Evolutionary conservation across 768 basidiomycete genomes (phyloP).

Genomic region (Melanogaster broomeanus): DNA sequence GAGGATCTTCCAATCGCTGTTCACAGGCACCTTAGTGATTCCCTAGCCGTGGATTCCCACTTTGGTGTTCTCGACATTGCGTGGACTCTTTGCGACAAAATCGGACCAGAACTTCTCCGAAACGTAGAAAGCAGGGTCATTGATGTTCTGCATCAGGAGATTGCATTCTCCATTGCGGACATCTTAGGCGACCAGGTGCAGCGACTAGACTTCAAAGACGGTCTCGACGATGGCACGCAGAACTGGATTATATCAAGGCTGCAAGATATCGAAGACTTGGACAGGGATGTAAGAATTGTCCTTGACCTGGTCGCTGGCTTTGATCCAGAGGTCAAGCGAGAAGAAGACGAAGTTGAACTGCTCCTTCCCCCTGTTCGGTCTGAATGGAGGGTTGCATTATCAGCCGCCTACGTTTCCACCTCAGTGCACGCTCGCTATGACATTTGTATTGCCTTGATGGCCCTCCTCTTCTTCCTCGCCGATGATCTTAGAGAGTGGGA

Average conservation of each 20-base stretch:
- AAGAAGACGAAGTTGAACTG: constrained; percentile 68
- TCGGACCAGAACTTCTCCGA: constrained; percentile 59
- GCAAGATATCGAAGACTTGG: constrained; percentile 56
- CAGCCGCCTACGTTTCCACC: constrained; percentile 60
- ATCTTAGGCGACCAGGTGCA: constrained; percentile 68
- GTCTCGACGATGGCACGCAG: constrained; percentile 58
- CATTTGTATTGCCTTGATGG: constrained; percentile 63
- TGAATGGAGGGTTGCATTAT: constrained; percentile 62
- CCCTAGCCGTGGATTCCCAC: constrained; percentile 48
- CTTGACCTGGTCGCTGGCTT: constrained; percentile 75
- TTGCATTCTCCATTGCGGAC: constrained; percentile 75
- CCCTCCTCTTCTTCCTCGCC: constrained; percentile 70
- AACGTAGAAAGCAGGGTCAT: constrained; percentile 58
- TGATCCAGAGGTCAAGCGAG: constrained; percentile 69
- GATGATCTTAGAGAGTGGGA: constrained; percentile 67
- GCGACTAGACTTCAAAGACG: constrained; percentile 52
- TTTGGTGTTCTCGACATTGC: constrained; percentile 60
- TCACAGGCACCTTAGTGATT: constrained; percentile 48
- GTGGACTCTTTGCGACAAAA: constrained; percentile 61
- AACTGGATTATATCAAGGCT: constrained; percentile 65
- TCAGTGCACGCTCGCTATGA: constrained; percentile 77
- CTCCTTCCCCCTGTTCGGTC: constrained; percentile 54
- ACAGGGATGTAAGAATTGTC: constrained; percentile 52
- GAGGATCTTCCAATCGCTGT: constrained; percentile 71
- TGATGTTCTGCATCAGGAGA: constrained; percentile 74